Evolutionary conservation across 306 rosid species (phyloP).

Genomic region (Pachyrhizus erosus): DNA sequence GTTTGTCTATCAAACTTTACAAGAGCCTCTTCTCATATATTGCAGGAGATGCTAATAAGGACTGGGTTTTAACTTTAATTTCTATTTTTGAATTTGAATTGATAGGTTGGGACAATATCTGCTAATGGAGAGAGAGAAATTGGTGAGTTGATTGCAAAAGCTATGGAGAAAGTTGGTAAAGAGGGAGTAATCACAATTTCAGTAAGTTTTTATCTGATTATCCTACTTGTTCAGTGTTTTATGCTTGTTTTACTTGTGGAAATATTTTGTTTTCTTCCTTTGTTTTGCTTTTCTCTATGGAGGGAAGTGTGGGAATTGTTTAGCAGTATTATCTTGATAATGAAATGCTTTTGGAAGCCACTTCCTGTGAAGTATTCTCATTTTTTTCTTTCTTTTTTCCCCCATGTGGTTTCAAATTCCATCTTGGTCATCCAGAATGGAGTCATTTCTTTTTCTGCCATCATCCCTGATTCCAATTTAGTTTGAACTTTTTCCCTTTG

Average conservation of each 20-base stretch:
- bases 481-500: not conserved
- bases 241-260: not conserved
- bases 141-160: conserved; percentile 95
- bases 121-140: conserved; percentile 95
- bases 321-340: not conserved
- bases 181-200: conserved; percentile 95
- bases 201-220: conserved; percentile 55
- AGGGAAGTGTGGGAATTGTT: not conserved
- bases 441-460: not conserved
- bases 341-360: not conserved
- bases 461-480: not conserved
- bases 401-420: not conserved
- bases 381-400: not conserved
- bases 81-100: not conserved
- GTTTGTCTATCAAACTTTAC: conserved; percentile 47
- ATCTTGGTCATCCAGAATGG: not conserved
- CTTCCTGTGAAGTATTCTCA: conserved; percentile 10
- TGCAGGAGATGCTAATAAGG: not conserved
- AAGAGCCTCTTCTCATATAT: not conserved
- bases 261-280: not conserved
- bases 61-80: not conserved
- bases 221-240: not conserved
- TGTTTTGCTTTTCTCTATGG: not conserved
- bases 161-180: conserved; percentile 98
- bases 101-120: conserved; percentile 94